Evolutionary conservation across 192 early-diverging fungal genomes (phyloP).

Genomic region (Dispira parvispora): DNA sequence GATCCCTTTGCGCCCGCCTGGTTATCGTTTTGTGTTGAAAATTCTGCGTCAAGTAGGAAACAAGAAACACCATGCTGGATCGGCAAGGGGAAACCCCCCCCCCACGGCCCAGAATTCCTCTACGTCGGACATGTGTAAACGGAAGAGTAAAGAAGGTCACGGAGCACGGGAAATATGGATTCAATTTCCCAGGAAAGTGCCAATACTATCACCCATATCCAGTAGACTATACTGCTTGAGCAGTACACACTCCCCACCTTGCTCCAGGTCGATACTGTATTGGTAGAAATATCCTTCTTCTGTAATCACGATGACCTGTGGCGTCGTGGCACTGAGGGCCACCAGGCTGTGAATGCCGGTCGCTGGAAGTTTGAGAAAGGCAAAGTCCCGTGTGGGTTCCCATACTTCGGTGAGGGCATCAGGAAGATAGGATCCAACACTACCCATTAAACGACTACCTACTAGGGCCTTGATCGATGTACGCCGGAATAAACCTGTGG

Average conservation of each 20-base stretch:
- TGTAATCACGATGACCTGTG: conserved; percentile 80
- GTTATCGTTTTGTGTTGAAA: no score
- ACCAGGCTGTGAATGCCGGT: conserved; percentile 57
- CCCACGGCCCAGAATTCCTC: no score
- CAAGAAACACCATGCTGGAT: no score
- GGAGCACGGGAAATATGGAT: not conserved
- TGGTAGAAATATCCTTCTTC: conserved; percentile 82
- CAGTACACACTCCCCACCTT: conserved; percentile 76
- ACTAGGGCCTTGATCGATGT: conserved; percentile 31
- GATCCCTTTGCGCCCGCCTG: no score
- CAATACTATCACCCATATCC: conserved; percentile 6
- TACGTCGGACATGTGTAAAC: not conserved
- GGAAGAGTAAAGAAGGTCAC: not conserved
- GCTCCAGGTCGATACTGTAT: conserved; percentile 73
- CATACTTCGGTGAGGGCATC: conserved; percentile 79
- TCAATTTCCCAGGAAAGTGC: not conserved
- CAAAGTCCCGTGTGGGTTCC: conserved; percentile 92
- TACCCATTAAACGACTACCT: conserved; percentile 50
- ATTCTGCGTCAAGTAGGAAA: no score
- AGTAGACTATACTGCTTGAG: conserved; percentile 53
- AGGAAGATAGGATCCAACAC: conserved; percentile 74
- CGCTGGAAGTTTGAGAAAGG: conserved; percentile 72
- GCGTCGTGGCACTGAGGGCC: conserved; percentile 52
- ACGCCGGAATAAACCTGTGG: conserved; percentile 39
- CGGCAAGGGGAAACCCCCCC: no score